Conservation (phyloP, 2,329 filamentous ascomycete genomes). For the Sporothrix luriei region DNA sequence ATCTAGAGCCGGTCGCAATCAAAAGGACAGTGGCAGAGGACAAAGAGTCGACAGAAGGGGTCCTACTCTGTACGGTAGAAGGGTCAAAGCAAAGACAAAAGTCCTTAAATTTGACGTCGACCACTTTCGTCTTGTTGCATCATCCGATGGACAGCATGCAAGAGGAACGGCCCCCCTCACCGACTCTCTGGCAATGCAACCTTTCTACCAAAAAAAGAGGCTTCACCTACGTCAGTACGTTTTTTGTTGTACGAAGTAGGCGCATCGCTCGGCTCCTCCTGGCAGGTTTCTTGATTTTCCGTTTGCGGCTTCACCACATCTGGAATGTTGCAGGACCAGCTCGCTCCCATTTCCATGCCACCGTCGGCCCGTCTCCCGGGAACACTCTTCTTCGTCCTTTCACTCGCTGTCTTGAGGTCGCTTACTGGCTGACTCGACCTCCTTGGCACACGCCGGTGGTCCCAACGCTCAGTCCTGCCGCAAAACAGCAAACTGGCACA, state of each 20-base stretch:
- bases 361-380: background rate
- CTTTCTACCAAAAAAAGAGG: background rate
- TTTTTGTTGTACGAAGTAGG: background rate
- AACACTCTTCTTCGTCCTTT: background rate
- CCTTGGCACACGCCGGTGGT: constrained; percentile 2
- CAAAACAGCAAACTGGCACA: background rate
- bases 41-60: background rate
- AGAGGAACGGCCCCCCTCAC: background rate
- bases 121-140: too few relatives aligned
- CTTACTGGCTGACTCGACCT: constrained; percentile 1
- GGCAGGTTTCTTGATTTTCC: background rate
- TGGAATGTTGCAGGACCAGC: constrained; percentile 1
- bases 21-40: background rate
- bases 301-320: constrained; percentile 12
- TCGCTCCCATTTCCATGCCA: background rate
- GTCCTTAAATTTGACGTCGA: constrained; percentile 16
- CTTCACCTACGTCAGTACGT: constrained; percentile 14
- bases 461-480: background rate
- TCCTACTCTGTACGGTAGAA: background rate
- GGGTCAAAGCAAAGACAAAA: background rate
- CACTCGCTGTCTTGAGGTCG: constrained; percentile 12
- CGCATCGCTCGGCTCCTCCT: background rate
- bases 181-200: too few relatives aligned
- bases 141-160: background rate
- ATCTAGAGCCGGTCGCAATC: constrained; percentile 2